Conservation (phyloP, 352 stramenopile species). For the Saprolegnia parasitica region DNA sequence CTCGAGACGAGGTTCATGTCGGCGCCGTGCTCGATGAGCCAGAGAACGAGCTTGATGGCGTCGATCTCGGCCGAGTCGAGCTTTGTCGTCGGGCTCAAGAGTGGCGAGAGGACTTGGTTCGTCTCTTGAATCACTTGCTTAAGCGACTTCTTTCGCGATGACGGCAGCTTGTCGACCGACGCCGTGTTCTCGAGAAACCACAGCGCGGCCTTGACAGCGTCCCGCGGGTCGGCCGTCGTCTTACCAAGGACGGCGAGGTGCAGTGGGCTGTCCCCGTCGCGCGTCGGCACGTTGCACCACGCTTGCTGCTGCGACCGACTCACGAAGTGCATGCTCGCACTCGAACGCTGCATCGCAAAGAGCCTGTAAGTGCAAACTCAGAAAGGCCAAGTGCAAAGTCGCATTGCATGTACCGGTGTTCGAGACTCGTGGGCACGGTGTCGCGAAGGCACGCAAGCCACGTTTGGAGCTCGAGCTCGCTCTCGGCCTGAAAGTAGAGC, state of each 20-base stretch:
- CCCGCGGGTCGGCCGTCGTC: not conserved
- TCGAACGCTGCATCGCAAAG: slow-evolving; percentile 71
- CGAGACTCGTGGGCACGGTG: slow-evolving; percentile 63
- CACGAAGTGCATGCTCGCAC: slow-evolving; percentile 14
- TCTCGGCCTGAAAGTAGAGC: slow-evolving; percentile 81
- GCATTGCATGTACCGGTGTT: slow-evolving; percentile 32
- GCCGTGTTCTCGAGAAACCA: slow-evolving; percentile 8
- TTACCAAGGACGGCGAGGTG: slow-evolving; percentile 52
- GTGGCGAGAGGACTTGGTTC: slow-evolving; percentile 9
- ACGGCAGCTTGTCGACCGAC: not conserved
- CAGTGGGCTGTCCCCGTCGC: slow-evolving; percentile 50
- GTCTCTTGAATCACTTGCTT: slow-evolving; percentile 13
- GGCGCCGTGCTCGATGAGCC: slow-evolving; percentile 70
- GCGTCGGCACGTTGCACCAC: slow-evolving; percentile 28
- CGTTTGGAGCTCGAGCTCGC: slow-evolving; percentile 81
- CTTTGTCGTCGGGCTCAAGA: slow-evolving; percentile 31
- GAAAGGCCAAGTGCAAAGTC: slow-evolving; percentile 1
- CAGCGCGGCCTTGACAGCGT: slow-evolving; percentile 1
- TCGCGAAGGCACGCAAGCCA: slow-evolving; percentile 85
- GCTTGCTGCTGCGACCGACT: slow-evolving; percentile 9
- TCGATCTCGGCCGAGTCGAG: slow-evolving; percentile 45
- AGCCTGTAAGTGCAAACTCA: slow-evolving; percentile 32
- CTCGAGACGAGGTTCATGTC: slow-evolving; percentile 53
- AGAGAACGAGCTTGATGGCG: slow-evolving; percentile 56
- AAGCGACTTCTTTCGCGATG: slow-evolving; percentile 7